These are phyloP conservation scores for Acacia confusa DNA, from an alignment of 306 rosid genomes.

Conservation along the genomic window DNA sequence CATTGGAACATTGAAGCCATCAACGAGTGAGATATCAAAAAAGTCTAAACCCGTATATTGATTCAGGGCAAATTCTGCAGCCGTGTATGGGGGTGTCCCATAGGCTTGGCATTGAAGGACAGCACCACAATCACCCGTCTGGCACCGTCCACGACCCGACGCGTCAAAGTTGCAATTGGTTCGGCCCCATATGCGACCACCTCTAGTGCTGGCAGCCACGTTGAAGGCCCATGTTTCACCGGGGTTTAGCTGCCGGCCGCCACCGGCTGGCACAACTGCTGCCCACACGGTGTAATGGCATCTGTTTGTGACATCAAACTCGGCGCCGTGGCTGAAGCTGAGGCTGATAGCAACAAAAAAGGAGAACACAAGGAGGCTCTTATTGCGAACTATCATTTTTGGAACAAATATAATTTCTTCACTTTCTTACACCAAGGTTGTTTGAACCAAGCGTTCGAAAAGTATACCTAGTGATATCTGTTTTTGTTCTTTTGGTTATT, in stretches of 20 bases:
- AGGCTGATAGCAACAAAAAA: background rate
- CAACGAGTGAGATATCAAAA: constrained; percentile 39
- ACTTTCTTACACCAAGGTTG: too few species aligned
- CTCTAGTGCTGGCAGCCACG: background rate
- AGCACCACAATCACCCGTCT: constrained; percentile 56
- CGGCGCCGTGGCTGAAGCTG: constrained; percentile 9
- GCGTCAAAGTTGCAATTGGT: constrained; percentile 50
- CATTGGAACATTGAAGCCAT: constrained; percentile 53
- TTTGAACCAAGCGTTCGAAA: too few species aligned
- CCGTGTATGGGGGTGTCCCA: constrained; percentile 52
- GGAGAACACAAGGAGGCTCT: background rate
- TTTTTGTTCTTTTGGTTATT: too few species aligned
- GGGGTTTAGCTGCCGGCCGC: constrained; percentile 34
- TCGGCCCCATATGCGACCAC: constrained; percentile 54
- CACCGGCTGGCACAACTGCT: constrained; percentile 29
- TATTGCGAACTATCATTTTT: background rate
- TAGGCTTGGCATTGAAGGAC: constrained; percentile 26
- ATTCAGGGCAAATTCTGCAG: constrained; percentile 50
- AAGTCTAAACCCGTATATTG: constrained; percentile 33
- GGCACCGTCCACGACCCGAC: constrained; percentile 42
- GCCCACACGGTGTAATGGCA: constrained; percentile 56
- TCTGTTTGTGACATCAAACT: constrained; percentile 37
- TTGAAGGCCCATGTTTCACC: constrained; percentile 30
- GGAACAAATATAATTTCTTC: too few species aligned
- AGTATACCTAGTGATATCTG: too few species aligned